Evolutionary conservation across 2,329 filamentous ascomycete species (phyloP), one percentile per base, ranked within the genome.

Genomic region (Westerdykella aurantiaca): DNA sequence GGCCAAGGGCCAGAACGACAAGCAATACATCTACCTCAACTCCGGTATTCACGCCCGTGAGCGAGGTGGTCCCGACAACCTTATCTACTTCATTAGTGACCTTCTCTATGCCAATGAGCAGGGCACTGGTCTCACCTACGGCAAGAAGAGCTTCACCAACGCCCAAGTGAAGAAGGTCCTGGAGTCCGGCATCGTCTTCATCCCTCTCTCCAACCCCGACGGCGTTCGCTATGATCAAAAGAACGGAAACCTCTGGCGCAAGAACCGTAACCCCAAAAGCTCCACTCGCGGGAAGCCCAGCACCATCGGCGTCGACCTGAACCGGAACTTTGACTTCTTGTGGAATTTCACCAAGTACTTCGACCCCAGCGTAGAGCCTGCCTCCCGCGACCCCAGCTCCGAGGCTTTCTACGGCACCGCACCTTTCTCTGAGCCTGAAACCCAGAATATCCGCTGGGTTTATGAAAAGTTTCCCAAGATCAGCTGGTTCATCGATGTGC

Each of bases 71-170:
- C 71, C 78, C 0, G 79, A 82, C 55, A 71, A 75, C 46, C 64
- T 81, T 9, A 64, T 81, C 35, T 79, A 79, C 65, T 81, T 79
- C 60, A 65, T 80, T 33, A 66, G 74, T 1, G 79, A 82, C 55
- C 67, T 82, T 6, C 68, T 82, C 2, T 71, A 72, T 41, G 79
- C 79, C 11, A 69, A 75, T 48, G 68, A 73, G 55, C 64, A 70
- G 38, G 68, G 70, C 16, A 69, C 64, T 9, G 78, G 77, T 6
- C 56, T 82, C 11, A 67, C 61, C 1, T 82, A 78, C 51, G 78
- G 76, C 31, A 68, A 68, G 45, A 71, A 74, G 48, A 69, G 63
- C 0, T 82, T 77, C 61, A 73, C 74, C 34, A 69, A 72, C 44
- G 68, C 65, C 11, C 67, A 82, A 29, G 78, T 82, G 35, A 68